Percentiles rank a stretch among this genome's conserved stretches.
Conservation (phyloP, 148 eudicot species). For the Selenicereus undatus region DNA sequence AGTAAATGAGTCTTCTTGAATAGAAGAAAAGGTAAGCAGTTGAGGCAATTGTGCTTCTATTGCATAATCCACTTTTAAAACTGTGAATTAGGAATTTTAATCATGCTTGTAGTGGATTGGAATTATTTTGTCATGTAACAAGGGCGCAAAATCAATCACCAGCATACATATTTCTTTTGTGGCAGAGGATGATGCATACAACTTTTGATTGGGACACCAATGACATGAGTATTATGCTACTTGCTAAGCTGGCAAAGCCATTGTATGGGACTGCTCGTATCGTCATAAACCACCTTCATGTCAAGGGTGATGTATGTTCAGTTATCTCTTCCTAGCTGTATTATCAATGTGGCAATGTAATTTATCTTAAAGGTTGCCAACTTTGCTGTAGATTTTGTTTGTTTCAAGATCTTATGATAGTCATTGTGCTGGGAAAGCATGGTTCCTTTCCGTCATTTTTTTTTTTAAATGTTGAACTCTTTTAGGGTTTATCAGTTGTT, state of each 20-base stretch:
- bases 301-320: constrained; percentile 95
- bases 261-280: constrained; percentile 92
- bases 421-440: too few species aligned
- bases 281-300: constrained; percentile 68
- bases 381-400: too few species aligned
- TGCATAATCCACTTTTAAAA: not conserved
- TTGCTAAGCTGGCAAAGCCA: constrained; percentile 86
- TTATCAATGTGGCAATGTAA: not conserved
- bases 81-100: not conserved
- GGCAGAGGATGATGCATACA: constrained; percentile 64
- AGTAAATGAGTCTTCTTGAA: too few species aligned
- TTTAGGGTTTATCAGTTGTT: not conserved
- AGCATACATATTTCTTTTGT: constrained; percentile 14
- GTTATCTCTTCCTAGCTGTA: not conserved
- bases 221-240: constrained; percentile 78
- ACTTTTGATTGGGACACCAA: constrained; percentile 90
- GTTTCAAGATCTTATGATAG: too few species aligned
- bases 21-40: too few species aligned
- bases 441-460: not conserved
- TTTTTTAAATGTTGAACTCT: not conserved
- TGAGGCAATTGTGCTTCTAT: not conserved
- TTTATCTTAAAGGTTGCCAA: not conserved
- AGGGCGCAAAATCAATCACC: not conserved
- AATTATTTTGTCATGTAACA: not conserved
- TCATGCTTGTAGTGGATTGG: not conserved